Base-by-base conservation (phyloP, 2,329 filamentous ascomycete species). In the Fusarium palustre region DNA sequence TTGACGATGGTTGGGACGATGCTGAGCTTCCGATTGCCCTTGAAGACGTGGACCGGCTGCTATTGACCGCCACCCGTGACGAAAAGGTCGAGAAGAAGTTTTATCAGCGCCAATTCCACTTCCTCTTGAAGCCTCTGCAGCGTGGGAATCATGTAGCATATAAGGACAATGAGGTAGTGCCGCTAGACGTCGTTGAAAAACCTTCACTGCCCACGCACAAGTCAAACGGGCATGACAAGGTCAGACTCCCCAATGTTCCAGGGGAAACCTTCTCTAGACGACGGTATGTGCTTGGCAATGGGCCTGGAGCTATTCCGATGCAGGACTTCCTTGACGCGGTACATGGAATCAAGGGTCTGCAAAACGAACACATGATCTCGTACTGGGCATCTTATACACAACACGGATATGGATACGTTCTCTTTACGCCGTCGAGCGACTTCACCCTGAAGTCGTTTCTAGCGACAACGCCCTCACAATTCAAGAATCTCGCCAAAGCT, bases 1-100 rank as follows among this genome's bases (percentile, higher is more conserved):
- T 93, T 60, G 91, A 94, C 78, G 88, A 91, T 74, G 91, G 89
- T 24, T 93, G 91, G 91, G 90, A 92, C 70, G 92, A 94, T 74
- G 85, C 88, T 55, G 91, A 94, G 79, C 81, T 94, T 42, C 92
- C 92, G 7, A 84, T 94, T 48, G 82, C 88, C 7, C 81, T 87
- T 55, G 88, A 91, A 52, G 87, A 91, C 62, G 85, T 93, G 46
- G 85, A 86, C 70, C 86, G 86, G 47, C 84, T 93, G 20, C 83
- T 85, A 31, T 81, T 93, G 43, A 88, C 88, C 1, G 83, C 85
- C 24, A 79, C 82, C 25, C 85, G 84, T 50, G 87, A 92, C 75
- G 86, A 89, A 60, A 86, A 84, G 57, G 75, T 91, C n/a, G 89
- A 92, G 71, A 86, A 83, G 76, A 90, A 85, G 70, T 93, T 94